Base-by-base conservation (phyloP, 768 basidiomycete species). In the Dacryopinax spathularia region DNA sequence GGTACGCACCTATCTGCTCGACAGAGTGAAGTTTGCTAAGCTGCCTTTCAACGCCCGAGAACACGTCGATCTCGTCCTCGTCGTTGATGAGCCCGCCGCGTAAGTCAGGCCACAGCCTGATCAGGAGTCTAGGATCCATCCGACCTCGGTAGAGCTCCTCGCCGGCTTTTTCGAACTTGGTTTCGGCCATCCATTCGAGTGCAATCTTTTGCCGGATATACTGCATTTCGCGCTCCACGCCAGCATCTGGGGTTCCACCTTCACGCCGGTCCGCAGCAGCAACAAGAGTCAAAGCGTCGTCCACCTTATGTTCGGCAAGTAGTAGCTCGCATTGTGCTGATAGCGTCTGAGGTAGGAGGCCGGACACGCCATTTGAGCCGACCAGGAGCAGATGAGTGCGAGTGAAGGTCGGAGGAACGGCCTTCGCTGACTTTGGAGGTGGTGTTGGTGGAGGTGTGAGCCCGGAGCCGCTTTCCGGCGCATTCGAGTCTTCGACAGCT, bases 131-230 rank as follows among this genome's bases (percentile, higher is more conserved):
- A 0, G 91, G 89, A 73, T 96, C 91, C n/a, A 90, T 74, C 44
- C 86, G 82, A 34, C 90, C 91, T 62, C 83, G 80, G 69, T 87
- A 84, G 63, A 95, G 80, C 69, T 89, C 81, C 66, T 81, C 82
- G 18, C 86, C 87, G 0, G 92, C 91, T 64, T 90, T 87, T 65
- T 88, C 85, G 71, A 96, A 94, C 60, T 85, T 77, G 0, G 89
- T 91, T 71, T 90, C 88, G 33, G 77, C 72, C 70, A 94, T 80
- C 68, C 86, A 86, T 72, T 85, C 81, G 70, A 88, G 88, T 16
- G 89, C 92, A 62, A 94, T 82, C 34, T 84, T 83, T 68, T 91
- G 88, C 71, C 89, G 89, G 34, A 91, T 79, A 67, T 89, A 90
- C 65, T 81, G 80, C 59, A 92, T 75, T 68, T 88, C 87, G 48